A percentile compares a stretch with the other conserved stretches of the same genome.
phyloP scores from a whole-genome alignment of 108 stramenopile genomes.

The Schizochytrium sp. region DNA sequence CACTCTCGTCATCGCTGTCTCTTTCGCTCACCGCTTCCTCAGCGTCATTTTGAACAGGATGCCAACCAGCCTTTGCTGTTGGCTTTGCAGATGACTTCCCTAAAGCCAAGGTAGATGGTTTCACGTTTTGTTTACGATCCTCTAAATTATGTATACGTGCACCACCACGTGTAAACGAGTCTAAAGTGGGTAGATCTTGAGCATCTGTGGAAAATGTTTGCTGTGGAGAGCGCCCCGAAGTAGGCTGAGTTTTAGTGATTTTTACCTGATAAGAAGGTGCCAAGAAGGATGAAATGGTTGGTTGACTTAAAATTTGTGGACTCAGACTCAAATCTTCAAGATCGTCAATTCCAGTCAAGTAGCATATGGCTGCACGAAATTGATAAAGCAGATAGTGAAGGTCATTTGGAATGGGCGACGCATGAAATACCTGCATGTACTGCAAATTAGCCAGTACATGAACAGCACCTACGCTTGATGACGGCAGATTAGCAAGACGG shows the following conservation, averaged over 20 bases:
- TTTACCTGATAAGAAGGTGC: neutral
- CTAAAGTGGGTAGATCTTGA: too few relatives aligned
- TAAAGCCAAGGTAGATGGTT: neutral
- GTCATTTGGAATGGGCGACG: slow-evolving; percentile 1
- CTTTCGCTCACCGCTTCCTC: neutral
- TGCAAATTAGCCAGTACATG: slow-evolving; percentile 40
- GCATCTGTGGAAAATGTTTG: neutral
- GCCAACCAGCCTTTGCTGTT: neutral
- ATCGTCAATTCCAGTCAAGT: neutral
- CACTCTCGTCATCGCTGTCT: neutral
- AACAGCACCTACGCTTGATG: neutral
- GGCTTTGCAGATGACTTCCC: neutral
- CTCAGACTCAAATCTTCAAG: neutral
- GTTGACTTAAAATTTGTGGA: neutral
- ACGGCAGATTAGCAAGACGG: slow-evolving; percentile 3
- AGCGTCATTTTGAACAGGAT: neutral
- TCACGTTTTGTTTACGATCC: too few relatives aligned
- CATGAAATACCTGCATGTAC: slow-evolving; percentile 22
- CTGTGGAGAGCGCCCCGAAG: neutral
- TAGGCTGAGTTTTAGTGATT: neutral
- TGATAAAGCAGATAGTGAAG: slow-evolving; percentile 24
- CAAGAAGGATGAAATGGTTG: neutral
- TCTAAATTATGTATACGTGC: too few relatives aligned
- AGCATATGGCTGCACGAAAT: slow-evolving; percentile 48
- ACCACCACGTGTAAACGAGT: too few relatives aligned